phyloP scores from a whole-genome alignment of 2,329 filamentous ascomycete genomes.

The Penicillium sp. region DNA sequence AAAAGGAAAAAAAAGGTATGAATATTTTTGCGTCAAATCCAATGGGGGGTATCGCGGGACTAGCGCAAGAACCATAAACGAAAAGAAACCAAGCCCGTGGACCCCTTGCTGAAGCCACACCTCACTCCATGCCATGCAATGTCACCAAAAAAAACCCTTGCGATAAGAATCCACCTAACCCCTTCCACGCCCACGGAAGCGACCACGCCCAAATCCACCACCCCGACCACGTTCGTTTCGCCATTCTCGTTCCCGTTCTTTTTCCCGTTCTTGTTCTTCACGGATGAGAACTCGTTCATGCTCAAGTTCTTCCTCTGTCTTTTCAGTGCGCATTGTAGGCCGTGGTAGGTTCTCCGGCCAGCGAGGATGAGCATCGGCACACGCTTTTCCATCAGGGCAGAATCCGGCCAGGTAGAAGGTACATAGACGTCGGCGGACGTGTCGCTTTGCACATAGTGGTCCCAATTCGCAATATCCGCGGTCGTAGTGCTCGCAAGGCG shows the following conservation, averaged over 20 bases:
- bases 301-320: constrained; percentile 69
- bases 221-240: constrained; percentile 52
- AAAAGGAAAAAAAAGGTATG: not conserved
- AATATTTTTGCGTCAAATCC: constrained; percentile 7
- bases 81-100: not conserved
- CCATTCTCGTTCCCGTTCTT: constrained; percentile 55
- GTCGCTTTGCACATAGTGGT: constrained; percentile 80
- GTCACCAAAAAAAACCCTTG: constrained; percentile 1
- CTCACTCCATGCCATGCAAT: constrained; percentile 13
- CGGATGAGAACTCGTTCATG: constrained; percentile 55
- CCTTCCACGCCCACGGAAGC: constrained; percentile 48
- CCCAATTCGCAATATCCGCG: constrained; percentile 92
- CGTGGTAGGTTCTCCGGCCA: constrained; percentile 67
- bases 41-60: constrained; percentile 10
- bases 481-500: constrained; percentile 86
- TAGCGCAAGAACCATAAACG: constrained; percentile 6
- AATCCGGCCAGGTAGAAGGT: constrained; percentile 88
- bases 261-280: constrained; percentile 58
- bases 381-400: constrained; percentile 77
- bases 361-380: constrained; percentile 76
- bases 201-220: constrained; percentile 44
- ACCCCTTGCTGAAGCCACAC: constrained; percentile 1
- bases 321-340: constrained; percentile 62
- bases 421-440: constrained; percentile 79
- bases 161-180: constrained; percentile 22